Evolutionary conservation across 371 early-diverging fungal genomes (phyloP), one percentile per base, ranked within the genome.

Genomic region (Mucor indicus): DNA sequence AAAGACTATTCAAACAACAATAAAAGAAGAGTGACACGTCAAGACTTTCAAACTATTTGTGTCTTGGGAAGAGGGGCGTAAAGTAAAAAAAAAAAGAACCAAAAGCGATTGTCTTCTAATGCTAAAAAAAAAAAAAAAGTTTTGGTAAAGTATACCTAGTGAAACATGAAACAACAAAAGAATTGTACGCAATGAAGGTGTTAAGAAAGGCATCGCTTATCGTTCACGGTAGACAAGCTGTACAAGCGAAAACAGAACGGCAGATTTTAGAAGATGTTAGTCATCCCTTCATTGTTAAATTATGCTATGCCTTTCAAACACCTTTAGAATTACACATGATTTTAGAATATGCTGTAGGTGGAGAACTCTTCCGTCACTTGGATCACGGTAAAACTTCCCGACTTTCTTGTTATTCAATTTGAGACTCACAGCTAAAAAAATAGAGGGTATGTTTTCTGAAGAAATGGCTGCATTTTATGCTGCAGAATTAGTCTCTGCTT

Each of bases 321-420:
- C 72, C 81, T 30, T 69, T 76, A 21, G 76, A 92, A 43, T 78
- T 98, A 21, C 97, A 94, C 60, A 72, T 99, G 64, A 91, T 97
- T 23, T 76, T 99, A 81, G 96, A 96, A 52, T 99, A 94, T 80
- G 94, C 96, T 29, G 87, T 89, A 13, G 99, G 99, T 40, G 99
- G 99, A n/a, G 99, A 99, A 77, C 69, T 99, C 45, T 98, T 99
- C 63, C 86, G 86, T 48, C 96, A 95, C 65, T 77, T 99, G 72
- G 88, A 85, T 53, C 66, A 75, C 44, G 80, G 80, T 75, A 64
- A 53, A 30, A n/a, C n/a, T n/a, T n/a, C n/a, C n/a, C n/a, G n/a
- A n/a, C n/a, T n/a, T n/a, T n/a, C n/a, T n/a, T n/a, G n/a, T n/a
- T n/a, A n/a, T n/a, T n/a, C n/a, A n/a, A n/a, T n/a, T n/a, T n/a